Evolutionary conservation across 2,329 filamentous ascomycete genomes (phyloP).

Genomic region (Ascochyta fabae): DNA sequence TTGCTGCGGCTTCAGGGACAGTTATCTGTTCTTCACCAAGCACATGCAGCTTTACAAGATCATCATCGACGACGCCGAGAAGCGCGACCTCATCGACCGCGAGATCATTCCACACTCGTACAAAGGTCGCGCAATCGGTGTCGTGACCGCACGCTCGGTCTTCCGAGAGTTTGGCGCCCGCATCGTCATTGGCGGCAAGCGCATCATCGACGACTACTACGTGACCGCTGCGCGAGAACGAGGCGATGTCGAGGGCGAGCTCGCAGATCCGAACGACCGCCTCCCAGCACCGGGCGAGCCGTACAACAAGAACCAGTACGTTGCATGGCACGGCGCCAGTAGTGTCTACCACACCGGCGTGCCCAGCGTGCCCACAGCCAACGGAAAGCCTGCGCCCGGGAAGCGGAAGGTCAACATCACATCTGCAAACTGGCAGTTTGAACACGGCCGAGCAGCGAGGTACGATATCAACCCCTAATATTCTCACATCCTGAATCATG

Average conservation of each 20-base stretch:
- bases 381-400: slow-evolving; percentile 73
- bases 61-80: slow-evolving; percentile 96
- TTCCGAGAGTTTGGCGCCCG: slow-evolving; percentile 95
- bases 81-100: slow-evolving; percentile 92
- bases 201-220: slow-evolving; percentile 88
- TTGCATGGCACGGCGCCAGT: slow-evolving; percentile 97
- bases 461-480: slow-evolving; percentile 52
- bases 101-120: slow-evolving; percentile 97
- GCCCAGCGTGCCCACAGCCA: slow-evolving; percentile 76
- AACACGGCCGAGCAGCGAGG: slow-evolving; percentile 92
- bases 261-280: slow-evolving; percentile 88
- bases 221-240: slow-evolving; percentile 75
- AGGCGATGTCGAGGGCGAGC: slow-evolving; percentile 83
- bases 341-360: slow-evolving; percentile 88
- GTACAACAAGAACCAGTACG: slow-evolving; percentile 99
- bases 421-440: slow-evolving; percentile 93
- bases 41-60: slow-evolving; percentile 97
- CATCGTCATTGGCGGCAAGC: slow-evolving; percentile 89
- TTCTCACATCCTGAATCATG: background rate
- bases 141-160: slow-evolving; percentile 94
- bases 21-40: slow-evolving; percentile 98
- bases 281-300: slow-evolving; percentile 76
- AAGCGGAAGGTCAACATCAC: slow-evolving; percentile 89
- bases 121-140: slow-evolving; percentile 96
- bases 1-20: slow-evolving; percentile 96